A percentile compares a stretch with the other conserved stretches of the same genome.
These are phyloP conservation scores for Kurtzmaniella natalensis DNA, from an alignment of 1,139 yeast species.

Conservation along the genomic window DNA sequence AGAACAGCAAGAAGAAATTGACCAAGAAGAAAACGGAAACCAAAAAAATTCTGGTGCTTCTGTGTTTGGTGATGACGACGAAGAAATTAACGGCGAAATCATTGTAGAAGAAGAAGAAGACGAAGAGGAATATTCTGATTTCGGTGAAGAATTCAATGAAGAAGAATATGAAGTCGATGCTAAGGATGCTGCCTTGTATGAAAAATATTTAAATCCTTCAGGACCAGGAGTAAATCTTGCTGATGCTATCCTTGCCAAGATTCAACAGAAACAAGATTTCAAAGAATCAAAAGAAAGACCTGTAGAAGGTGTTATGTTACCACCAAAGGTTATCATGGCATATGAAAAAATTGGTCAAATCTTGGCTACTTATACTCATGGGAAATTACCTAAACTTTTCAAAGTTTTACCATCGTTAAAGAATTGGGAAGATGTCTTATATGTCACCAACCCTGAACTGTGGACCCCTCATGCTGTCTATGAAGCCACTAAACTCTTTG, in stretches of 20 bases:
- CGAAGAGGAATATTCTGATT: conserved; percentile 24
- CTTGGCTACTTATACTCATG: conserved; percentile 88
- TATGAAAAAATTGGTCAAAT: conserved; percentile 89
- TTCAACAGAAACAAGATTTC: conserved; percentile 63
- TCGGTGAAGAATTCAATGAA: conserved; percentile 22
- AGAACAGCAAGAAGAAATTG: conserved; percentile 88
- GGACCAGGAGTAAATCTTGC: conserved; percentile 67
- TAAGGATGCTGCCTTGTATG: conserved; percentile 67
- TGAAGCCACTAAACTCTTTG: conserved; percentile 92
- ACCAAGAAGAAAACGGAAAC: conserved; percentile 53
- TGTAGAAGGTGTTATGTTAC: conserved; percentile 64
- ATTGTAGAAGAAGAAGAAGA: conserved; percentile 44
- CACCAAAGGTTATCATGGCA: conserved; percentile 94
- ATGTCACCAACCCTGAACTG: conserved; percentile 82
- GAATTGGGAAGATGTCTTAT: conserved; percentile 94
- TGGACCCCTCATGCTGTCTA: conserved; percentile 98
- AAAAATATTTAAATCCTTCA: conserved; percentile 51
- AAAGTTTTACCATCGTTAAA: conserved; percentile 88
- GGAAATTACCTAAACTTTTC: conserved; percentile 90
- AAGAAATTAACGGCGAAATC: conserved; percentile 48
- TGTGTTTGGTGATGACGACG: conserved; percentile 20
- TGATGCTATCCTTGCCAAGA: conserved; percentile 86
- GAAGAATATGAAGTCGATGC: conserved; percentile 64
- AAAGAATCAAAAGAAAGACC: conserved; percentile 22
- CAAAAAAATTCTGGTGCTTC: conserved; percentile 5